Evolutionary conservation across 257 asterid species (phyloP), one percentile per base, ranked within the genome.

Genomic region (Solanum pennellii): DNA sequence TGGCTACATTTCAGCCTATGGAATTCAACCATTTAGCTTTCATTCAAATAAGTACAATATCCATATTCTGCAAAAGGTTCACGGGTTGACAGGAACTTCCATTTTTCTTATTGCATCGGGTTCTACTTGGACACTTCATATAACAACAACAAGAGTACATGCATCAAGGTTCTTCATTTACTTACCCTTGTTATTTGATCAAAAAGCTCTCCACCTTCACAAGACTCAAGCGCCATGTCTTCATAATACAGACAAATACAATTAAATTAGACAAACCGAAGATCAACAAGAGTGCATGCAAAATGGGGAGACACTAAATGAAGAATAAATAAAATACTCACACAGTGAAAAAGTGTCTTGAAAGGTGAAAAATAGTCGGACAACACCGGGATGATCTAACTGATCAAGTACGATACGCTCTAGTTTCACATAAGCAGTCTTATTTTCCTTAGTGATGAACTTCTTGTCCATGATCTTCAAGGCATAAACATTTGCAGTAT

Each of bases 151-250:
- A 87, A 56, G 33, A 41, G 52, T 31, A 68, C 41, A 74, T 18
- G 49, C 76, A 72, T 82, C 73, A 25, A 74, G 75, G 82, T 76
- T 49, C 85, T 1, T 80, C 44, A 31, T 59, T 87, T 41, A 90
- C 95, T 89, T 89, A 96, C 99, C 96, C 99, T 94, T 86, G 95
- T 93, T 89, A 97, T 95, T 91, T 97, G 99, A 90, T 97, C 99
- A 68, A 97, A 97, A 90, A 97, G 99, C 89, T 97, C 99, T 74
- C 99, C 99, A 18, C 99, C 99, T 80, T 97, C 99, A 90, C 99
- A 97, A 20, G 99, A 97, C 89, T 97, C 99, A 29, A 97, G 98
- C n/a, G 93, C 99, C 99, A 97, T 97, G 88, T 96, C 99, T 96
- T 89, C 91, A 89, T 71, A 90, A 91, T 69, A 86, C 12, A 92